Conservation (phyloP, 23 red algal species). For the Chondrus crispus region DNA sequence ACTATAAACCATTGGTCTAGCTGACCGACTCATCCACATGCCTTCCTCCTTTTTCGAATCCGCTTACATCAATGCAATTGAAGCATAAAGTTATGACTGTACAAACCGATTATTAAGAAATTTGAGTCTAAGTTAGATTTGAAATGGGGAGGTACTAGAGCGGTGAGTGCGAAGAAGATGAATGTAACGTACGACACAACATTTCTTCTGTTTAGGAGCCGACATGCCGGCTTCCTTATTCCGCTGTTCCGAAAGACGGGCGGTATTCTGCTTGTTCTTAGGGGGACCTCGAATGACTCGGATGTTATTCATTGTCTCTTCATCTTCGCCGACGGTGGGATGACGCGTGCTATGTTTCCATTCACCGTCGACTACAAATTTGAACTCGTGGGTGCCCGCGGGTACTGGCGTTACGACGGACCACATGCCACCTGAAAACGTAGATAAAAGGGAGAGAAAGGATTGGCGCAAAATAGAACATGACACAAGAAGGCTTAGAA, state of each 20-base stretch:
- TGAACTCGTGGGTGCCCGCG: conserved; percentile 94
- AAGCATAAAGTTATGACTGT: too few relatives aligned
- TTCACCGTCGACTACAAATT: conserved; percentile 94
- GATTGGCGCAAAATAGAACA: neutral
- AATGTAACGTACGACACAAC: conserved; percentile 66
- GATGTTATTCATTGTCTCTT: conserved; percentile 96
- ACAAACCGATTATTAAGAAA: too few relatives aligned
- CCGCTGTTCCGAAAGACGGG: conserved; percentile 46
- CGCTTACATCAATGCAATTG: too few relatives aligned
- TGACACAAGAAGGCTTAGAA: neutral
- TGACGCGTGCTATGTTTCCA: conserved; percentile 94
- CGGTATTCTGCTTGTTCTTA: conserved; percentile 66
- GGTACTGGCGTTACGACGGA: conserved; percentile 91
- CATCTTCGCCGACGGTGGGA: conserved; percentile 84
- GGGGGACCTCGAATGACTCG: conserved; percentile 90
- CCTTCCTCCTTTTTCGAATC: too few relatives aligned
- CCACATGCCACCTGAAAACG: conserved; percentile 71
- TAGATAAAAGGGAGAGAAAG: neutral
- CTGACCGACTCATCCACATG: too few relatives aligned
- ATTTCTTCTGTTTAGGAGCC: conserved; percentile 45
- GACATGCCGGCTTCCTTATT: conserved; percentile 49
- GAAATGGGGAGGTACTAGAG: too few relatives aligned
- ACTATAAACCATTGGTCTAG: too few relatives aligned
- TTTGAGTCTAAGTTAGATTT: too few relatives aligned
- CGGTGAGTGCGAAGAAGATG: too few relatives aligned